These are phyloP conservation scores for Cytauxzoon felis DNA, from an alignment of 169 alveolate genomes.

Conservation along the genomic window DNA sequence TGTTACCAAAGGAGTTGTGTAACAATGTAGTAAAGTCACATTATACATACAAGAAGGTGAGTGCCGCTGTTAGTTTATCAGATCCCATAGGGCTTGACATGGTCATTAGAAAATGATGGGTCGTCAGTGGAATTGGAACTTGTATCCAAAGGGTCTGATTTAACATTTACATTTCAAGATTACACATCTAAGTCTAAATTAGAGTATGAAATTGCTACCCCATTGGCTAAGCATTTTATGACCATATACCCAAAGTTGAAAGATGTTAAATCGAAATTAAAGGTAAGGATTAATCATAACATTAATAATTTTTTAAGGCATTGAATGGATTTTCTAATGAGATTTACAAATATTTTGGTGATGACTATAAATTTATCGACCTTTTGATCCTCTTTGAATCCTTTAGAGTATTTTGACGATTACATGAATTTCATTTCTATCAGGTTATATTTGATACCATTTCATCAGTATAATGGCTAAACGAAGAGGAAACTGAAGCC, in stretches of 20 bases:
- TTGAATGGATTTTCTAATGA: background rate
- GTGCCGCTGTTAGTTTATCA: background rate
- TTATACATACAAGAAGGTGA: conserved; percentile 19
- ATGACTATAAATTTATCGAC: background rate
- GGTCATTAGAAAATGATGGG: conserved; percentile 12
- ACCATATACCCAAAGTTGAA: too few relatives aligned
- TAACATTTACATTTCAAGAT: conserved; percentile 1
- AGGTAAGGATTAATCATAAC: too few relatives aligned
- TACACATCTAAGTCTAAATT: background rate
- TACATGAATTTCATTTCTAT: too few relatives aligned
- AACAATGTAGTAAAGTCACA: background rate
- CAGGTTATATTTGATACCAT: conserved; percentile 13
- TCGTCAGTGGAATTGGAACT: conserved; percentile 8
- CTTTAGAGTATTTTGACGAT: conserved; percentile 3
- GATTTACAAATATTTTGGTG: background rate
- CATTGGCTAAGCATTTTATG: too few relatives aligned
- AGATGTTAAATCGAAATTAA: too few relatives aligned
- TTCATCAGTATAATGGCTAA: too few relatives aligned
- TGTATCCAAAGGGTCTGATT: background rate
- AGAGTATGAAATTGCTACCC: too few relatives aligned
- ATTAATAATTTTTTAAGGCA: conserved; percentile 6
- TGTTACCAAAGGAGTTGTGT: conserved; percentile 6
- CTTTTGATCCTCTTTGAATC: conserved; percentile 15
- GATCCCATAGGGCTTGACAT: background rate
- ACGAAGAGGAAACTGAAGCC: too few relatives aligned